Base-by-base conservation (phyloP, 1,139 yeast species). In the Candida sanyaensis region DNA sequence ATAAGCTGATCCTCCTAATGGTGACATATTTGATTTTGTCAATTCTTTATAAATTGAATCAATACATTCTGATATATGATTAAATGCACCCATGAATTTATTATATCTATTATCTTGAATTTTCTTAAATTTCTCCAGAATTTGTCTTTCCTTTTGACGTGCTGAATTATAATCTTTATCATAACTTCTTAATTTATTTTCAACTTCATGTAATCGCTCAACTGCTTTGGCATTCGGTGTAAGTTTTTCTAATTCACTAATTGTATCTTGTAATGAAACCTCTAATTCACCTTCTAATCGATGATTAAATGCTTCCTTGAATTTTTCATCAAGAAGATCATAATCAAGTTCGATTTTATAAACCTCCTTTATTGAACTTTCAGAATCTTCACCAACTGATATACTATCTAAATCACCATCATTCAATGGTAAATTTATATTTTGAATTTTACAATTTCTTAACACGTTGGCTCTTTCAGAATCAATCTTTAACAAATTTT, bases 1-100 rank as follows among this genome's bases (percentile, higher is more conserved):
- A 52, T 89, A 87, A 0, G 99, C 99, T 11, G 96, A 87, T 0
- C 99, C 99, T 42, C 98, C 98, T 31, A 86, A 73, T 1, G 92
- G 87, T 12, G 89, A 82, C 0, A 84, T 77, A 8, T 75, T 66
- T 0, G 86, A 77, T 55, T 80, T 83, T 0, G 98, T 93, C 50
- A 92, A 73, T 56, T 92, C 97, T 60, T 92, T 88, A 68, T 92
- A 92, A n/a, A 90, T 84, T 1, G 74, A 69, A 62, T 90, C 96
- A 56, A 92, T 88, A 51, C 79, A 76, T 0, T 75, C 77, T 2
- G 92, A 79, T 39, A 92, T 87, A 59, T 88, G 95, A 31, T 81
- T 80, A 59, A 86, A 92, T 0, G 97, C 96, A 44, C 75, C 73
- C 68, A 80, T 83, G 64, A 91, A 92, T 37, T 69, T 59, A 7